These are phyloP conservation scores for Colletotrichum sp. DNA, from an alignment of 2,329 filamentous ascomycete genomes.

Conservation along the genomic window DNA sequence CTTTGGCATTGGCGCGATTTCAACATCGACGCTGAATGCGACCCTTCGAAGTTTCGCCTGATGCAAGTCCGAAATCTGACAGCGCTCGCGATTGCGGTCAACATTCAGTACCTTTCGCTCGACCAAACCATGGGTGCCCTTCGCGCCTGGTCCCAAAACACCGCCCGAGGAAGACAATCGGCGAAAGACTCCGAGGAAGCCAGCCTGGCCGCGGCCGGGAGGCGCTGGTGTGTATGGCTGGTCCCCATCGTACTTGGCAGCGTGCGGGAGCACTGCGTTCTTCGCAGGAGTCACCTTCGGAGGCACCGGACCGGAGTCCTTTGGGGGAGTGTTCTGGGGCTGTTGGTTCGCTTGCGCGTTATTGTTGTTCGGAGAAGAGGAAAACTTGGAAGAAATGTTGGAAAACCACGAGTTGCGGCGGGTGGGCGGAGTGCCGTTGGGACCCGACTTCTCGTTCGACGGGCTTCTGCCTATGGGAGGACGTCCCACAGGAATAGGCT, in stretches of 20 bases:
- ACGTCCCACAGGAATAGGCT: constrained; percentile 32
- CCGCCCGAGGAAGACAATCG: constrained; percentile 75
- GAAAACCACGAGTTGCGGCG: constrained; percentile 89
- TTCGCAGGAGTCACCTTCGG: constrained; percentile 57
- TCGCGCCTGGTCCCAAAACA: constrained; percentile 51
- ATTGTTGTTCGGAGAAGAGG: constrained; percentile 54
- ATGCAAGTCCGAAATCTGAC: constrained; percentile 79
- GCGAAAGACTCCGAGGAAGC: constrained; percentile 83
- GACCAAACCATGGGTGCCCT: constrained; percentile 70
- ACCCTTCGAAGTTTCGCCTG: constrained; percentile 84
- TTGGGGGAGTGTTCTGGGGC: constrained; percentile 36
- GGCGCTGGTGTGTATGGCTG: constrained; percentile 77
- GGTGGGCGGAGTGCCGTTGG: constrained; percentile 41
- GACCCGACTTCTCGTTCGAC: constrained; percentile 34
- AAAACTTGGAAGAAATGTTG: constrained; percentile 92
- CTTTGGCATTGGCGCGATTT: constrained; percentile 87
- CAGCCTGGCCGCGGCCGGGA: constrained; percentile 70
- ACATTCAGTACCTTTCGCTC: constrained; percentile 85
- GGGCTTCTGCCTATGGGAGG: constrained; percentile 33
- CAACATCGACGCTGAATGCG: constrained; percentile 95
- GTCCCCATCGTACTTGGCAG: constrained; percentile 60
- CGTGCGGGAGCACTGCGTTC: constrained; percentile 66
- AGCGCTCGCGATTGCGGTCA: constrained; percentile 79
- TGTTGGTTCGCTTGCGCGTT: constrained; percentile 38
- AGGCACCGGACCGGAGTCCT: constrained; percentile 30